Conservation (phyloP, 139 green algal species). For the Volvox reticuliferus region DNA sequence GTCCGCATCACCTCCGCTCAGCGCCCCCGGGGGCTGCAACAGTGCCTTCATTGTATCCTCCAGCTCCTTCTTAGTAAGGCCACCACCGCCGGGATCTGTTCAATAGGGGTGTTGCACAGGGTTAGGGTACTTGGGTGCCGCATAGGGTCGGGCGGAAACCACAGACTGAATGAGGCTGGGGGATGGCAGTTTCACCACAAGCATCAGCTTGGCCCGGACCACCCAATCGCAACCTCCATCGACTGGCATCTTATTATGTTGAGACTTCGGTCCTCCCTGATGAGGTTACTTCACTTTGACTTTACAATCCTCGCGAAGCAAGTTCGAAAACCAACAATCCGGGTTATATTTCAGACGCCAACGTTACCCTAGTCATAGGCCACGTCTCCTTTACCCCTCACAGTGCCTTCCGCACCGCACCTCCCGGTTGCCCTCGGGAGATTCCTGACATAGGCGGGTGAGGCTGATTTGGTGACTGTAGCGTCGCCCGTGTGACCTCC, state of each 20-base stretch:
- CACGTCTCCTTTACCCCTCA: neutral
- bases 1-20: slow-evolving; percentile 43
- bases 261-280: too few species aligned
- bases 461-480: neutral
- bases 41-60: slow-evolving; percentile 76
- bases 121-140: neutral
- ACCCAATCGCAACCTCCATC: too few species aligned
- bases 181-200: too few species aligned
- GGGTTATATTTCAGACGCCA: too few species aligned
- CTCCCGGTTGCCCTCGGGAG: neutral
- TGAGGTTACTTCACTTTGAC: too few species aligned
- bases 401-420: neutral
- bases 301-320: too few species aligned
- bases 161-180: too few species aligned
- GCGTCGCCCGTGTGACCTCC: neutral
- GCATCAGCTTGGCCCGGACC: too few species aligned
- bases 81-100: neutral
- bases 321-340: too few species aligned
- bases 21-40: slow-evolving; percentile 52
- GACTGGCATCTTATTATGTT: too few species aligned
- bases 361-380: too few species aligned
- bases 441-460: neutral
- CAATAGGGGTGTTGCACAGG: neutral
- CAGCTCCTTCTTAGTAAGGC: slow-evolving; percentile 66
- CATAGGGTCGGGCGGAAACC: too few species aligned